A percentile compares a stretch with the other conserved stretches of the same genome.
These are phyloP conservation scores for Yarrowia sp. DNA, from an alignment of 805 yeast genomes.

Conservation along the genomic window DNA sequence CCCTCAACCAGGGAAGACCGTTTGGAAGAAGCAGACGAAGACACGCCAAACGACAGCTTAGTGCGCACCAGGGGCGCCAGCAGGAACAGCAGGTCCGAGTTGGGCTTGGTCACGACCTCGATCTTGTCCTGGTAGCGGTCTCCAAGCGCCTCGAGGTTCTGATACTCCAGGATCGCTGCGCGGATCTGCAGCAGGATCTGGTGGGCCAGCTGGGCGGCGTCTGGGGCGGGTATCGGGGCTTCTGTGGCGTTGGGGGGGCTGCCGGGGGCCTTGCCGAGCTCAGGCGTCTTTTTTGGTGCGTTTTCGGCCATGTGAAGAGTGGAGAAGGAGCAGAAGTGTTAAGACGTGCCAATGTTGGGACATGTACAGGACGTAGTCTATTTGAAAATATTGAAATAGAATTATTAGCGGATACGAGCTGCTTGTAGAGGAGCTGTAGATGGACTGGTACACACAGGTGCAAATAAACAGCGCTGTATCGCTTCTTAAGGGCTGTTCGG, in stretches of 20 bases:
- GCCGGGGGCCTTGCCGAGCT: neutral
- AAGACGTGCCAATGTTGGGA: neutral
- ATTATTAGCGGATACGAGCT: no score
- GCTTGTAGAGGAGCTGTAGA: no score
- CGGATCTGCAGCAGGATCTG: slow-evolving; percentile 12
- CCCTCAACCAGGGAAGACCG: neutral
- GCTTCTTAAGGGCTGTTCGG: no score
- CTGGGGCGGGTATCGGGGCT: neutral
- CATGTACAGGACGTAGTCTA: no score
- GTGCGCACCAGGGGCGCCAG: slow-evolving; percentile 14
- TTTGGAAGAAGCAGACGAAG: neutral
- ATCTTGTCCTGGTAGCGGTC: slow-evolving; percentile 12
- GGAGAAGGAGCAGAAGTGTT: no score
- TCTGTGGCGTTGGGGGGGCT: neutral
- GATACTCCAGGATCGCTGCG: slow-evolving; percentile 24
- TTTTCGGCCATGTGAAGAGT: neutral
- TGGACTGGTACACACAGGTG: no score
- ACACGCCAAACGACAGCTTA: slow-evolving; percentile 1
- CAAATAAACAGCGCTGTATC: no score
- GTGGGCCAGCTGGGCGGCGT: slow-evolving; percentile 10
- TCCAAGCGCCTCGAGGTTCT: slow-evolving; percentile 21
- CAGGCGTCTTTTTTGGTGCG: neutral
- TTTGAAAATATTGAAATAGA: no score
- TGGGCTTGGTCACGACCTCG: slow-evolving; percentile 21
- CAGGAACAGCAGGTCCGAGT: slow-evolving; percentile 10